phyloP scores from a whole-genome alignment of 2,329 filamentous ascomycete species.

The Acephala macrosclerotiorum region DNA sequence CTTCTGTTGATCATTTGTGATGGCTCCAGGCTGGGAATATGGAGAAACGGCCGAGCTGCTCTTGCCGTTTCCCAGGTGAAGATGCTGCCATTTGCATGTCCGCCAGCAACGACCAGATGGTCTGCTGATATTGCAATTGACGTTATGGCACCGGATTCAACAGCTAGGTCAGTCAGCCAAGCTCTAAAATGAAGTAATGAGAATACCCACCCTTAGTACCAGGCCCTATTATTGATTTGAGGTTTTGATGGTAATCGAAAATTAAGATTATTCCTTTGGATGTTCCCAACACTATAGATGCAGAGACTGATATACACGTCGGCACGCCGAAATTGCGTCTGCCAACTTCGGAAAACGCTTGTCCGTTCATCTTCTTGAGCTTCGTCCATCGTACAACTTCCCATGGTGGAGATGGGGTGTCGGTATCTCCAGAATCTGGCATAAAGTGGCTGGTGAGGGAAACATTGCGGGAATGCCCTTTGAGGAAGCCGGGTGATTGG shows the following conservation, averaged over 20 bases:
- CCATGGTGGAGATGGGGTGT: slow-evolving; percentile 85
- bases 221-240: slow-evolving; percentile 92
- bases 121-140: slow-evolving; percentile 92
- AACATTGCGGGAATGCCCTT: slow-evolving; percentile 79
- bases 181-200: slow-evolving; percentile 11
- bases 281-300: slow-evolving; percentile 88
- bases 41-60: slow-evolving; percentile 85
- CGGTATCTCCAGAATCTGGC: slow-evolving; percentile 67
- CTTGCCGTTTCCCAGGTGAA: slow-evolving; percentile 95
- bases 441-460: slow-evolving; percentile 78
- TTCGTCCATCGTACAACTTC: slow-evolving; percentile 97
- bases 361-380: slow-evolving; percentile 84
- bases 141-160: slow-evolving; percentile 89
- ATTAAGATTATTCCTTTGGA: slow-evolving; percentile 93
- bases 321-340: slow-evolving; percentile 92
- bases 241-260: slow-evolving; percentile 96
- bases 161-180: slow-evolving; percentile 62
- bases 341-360: slow-evolving; percentile 91
- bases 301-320: slow-evolving; percentile 88
- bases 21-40: slow-evolving; percentile 80
- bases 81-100: slow-evolving; percentile 88
- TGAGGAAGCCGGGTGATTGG: slow-evolving; percentile 74
- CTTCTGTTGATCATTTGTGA: slow-evolving; percentile 68
- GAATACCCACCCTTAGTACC: slow-evolving; percentile 79
- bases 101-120: slow-evolving; percentile 88